Conservation (phyloP, 345 rosid genomes). For the Camelina neglecta region DNA sequence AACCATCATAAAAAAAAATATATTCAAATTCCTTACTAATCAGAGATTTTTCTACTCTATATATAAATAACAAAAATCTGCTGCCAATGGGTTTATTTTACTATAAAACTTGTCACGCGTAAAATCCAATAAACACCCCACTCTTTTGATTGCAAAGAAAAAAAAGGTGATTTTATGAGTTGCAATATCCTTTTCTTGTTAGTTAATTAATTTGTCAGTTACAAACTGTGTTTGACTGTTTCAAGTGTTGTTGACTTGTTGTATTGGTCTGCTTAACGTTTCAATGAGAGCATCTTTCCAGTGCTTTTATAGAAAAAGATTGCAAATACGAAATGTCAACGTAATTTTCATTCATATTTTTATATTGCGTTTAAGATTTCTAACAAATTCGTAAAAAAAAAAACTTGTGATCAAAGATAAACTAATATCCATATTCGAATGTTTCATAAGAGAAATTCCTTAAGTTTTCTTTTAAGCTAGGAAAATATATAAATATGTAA, state of each 20-base stretch:
- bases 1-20: neutral
- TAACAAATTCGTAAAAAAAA: neutral
- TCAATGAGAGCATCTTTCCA: neutral
- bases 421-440: neutral
- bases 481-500: neutral
- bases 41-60: neutral
- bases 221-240: neutral
- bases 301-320: neutral
- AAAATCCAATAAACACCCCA: neutral
- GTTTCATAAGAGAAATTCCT: neutral
- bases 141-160: neutral
- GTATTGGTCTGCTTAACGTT: neutral
- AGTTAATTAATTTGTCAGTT: neutral
- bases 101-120: neutral
- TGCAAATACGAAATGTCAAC: neutral
- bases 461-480: neutral
- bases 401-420: neutral
- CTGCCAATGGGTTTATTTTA: no score
- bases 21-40: neutral
- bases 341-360: neutral
- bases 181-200: neutral
- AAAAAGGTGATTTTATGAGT: neutral
- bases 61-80: no score
- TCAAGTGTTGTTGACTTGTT: neutral
- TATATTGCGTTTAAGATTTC: neutral